Percentiles rank a stretch among this genome's conserved stretches.
Conservation (phyloP, 495 filamentous ascomycete genomes). For the Xanthoparmelia taractica region DNA sequence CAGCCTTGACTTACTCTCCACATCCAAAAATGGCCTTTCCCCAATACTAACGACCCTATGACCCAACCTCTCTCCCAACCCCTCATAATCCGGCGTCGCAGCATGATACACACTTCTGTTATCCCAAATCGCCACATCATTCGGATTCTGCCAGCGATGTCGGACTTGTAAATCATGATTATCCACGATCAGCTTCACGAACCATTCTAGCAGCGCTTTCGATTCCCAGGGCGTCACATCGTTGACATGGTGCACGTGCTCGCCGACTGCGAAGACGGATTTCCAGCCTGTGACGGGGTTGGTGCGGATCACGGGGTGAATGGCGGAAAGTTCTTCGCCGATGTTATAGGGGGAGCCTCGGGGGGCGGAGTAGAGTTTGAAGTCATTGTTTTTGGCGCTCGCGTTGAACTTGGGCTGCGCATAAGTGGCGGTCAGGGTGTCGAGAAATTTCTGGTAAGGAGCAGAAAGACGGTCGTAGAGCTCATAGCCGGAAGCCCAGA, state of each 20-base stretch:
- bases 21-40: slow-evolving; percentile 62
- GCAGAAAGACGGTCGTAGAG: slow-evolving; percentile 58
- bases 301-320: slow-evolving; percentile 59
- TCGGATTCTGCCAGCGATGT: slow-evolving; percentile 52
- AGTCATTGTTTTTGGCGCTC: slow-evolving; percentile 40
- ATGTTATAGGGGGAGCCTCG: slow-evolving; percentile 55
- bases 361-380: slow-evolving; percentile 39
- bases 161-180: slow-evolving; percentile 78
- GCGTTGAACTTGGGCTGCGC: slow-evolving; percentile 46
- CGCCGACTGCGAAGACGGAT: slow-evolving; percentile 57
- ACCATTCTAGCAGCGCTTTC: slow-evolving; percentile 53
- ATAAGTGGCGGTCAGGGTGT: slow-evolving; percentile 51
- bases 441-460: slow-evolving; percentile 51
- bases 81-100: slow-evolving; percentile 62
- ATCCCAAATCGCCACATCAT: slow-evolving; percentile 74
- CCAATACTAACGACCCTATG: slow-evolving; percentile 58
- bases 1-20: slow-evolving; percentile 36
- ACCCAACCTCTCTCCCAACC: slow-evolving; percentile 51
- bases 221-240: slow-evolving; percentile 60
- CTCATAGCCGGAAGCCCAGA: slow-evolving; percentile 61
- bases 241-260: slow-evolving; percentile 55
- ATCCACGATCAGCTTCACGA: slow-evolving; percentile 55
- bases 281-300: slow-evolving; percentile 77
- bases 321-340: slow-evolving; percentile 45
- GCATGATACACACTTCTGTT: slow-evolving; percentile 64